Base-by-base conservation (phyloP, 1,284 basidiomycete species). In the Naganishia albida region DNA sequence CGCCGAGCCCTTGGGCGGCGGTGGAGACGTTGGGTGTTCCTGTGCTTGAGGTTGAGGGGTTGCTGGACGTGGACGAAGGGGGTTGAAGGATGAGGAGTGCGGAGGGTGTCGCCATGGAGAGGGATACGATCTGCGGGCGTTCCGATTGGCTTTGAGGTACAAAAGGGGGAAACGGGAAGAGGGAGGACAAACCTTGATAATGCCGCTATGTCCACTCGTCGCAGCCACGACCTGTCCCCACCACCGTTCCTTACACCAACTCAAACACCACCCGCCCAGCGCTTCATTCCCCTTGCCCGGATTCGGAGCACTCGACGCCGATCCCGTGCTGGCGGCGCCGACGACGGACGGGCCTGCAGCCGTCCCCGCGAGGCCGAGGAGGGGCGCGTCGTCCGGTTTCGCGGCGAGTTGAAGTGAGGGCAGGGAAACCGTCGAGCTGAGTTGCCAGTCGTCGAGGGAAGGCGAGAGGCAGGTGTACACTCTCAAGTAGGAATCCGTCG, bases 211-310 rank as follows among this genome's bases (percentile, higher is more conserved):
- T 1, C 92, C 92, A 59, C 85, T 85, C 1, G 86, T 85, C 0
- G 86, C 86, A 15, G 90, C 91, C 49, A 96, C 80, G 26, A 94
- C 75, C 73, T 93, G 89, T 0, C 93, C 93, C 91, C 92, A 94
- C 78, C 92, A 94, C 67, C 85, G 83, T 71, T 97, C 93, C 73
- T 91, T 90, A 77, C 93, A 96, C 92, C 93, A 97, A 23, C 88
- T 89, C 50, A 97, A 77, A 67, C 87, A 88, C 91, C 93, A 96
- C 0, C 90, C 93, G 10, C 92, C 92, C 67, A 91, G 88, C 1
- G 90, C 90, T 75, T 79, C 75, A 50, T 78, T 75, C n/a, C 69
- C 65, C 53, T 63, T 64, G 18, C 62, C 67, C 25, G 62, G 56
- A 26, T 53, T 64, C 39, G 49, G 42, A 26, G 55, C 48, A 39